phyloP scores from a whole-genome alignment of 495 filamentous ascomycete genomes.

The Melanomma pulvis-pyrius region DNA sequence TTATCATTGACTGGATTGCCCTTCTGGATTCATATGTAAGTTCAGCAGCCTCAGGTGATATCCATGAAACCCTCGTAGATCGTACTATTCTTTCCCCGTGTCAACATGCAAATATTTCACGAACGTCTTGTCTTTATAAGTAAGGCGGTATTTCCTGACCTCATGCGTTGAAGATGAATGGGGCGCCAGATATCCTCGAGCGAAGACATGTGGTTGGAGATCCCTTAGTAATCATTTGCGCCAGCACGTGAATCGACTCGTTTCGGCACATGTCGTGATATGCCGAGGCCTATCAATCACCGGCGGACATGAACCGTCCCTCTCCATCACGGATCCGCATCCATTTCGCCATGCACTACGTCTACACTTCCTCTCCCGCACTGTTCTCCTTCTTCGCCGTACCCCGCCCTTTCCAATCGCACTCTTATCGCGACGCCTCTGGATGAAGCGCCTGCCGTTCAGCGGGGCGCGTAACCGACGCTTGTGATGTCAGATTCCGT shows the following conservation, averaged over 20 bases:
- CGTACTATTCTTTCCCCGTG: no score
- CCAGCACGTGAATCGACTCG: background rate
- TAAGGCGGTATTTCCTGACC: no score
- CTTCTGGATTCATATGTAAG: no score
- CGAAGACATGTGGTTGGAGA: background rate
- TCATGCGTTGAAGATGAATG: no score
- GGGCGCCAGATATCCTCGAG: background rate
- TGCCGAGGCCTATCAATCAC: conserved; percentile 3
- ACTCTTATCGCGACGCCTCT: conserved; percentile 17
- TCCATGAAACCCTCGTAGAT: no score
- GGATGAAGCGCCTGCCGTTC: conserved; percentile 25
- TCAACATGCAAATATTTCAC: no score
- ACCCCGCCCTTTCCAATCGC: background rate
- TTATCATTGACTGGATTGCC: no score
- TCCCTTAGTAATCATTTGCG: background rate
- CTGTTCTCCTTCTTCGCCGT: conserved; percentile 5
- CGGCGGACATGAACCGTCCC: conserved; percentile 1
- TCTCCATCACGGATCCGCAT: conserved; percentile 34
- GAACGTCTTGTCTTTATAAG: no score
- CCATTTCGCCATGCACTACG: conserved; percentile 37
- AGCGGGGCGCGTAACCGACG: conserved; percentile 8
- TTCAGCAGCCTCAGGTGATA: no score
- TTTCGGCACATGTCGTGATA: background rate
- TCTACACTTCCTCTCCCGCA: conserved; percentile 14
- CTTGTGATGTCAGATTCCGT: conserved; percentile 39